Conservation (phyloP, 2,329 filamentous ascomycete species). For the Trichophyton equinum region DNA sequence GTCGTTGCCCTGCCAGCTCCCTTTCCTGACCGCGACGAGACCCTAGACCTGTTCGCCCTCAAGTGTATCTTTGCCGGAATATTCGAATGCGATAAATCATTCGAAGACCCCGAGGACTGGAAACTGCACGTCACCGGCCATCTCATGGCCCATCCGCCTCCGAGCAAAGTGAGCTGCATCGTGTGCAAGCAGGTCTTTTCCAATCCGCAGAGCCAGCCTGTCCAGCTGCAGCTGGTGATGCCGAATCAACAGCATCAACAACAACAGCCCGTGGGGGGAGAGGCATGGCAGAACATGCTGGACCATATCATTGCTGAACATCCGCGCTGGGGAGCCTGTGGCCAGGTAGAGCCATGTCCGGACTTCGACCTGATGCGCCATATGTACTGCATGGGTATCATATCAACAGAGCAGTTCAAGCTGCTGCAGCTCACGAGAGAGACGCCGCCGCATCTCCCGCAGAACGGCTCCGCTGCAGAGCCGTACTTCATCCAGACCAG, state of each 20-base stretch:
- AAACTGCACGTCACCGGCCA: slow-evolving; percentile 35
- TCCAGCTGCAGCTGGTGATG: not conserved
- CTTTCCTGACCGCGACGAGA: not conserved
- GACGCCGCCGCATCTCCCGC: not conserved
- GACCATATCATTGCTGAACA: slow-evolving; percentile 31
- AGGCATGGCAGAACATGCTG: slow-evolving; percentile 33
- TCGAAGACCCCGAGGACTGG: slow-evolving; percentile 29
- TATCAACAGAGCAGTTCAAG: slow-evolving; percentile 33
- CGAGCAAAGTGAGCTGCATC: slow-evolving; percentile 32
- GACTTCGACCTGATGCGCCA: slow-evolving; percentile 36
- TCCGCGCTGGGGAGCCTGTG: slow-evolving; percentile 28
- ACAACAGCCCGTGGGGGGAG: slow-evolving; percentile 8
- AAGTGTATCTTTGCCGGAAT: slow-evolving; percentile 33
- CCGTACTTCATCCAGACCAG: not conserved
- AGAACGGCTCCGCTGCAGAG: not conserved
- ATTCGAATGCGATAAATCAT: slow-evolving; percentile 31
- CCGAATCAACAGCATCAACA: not conserved
- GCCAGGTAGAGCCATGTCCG: slow-evolving; percentile 28
- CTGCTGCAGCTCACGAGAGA: slow-evolving; percentile 27
- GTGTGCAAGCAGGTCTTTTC: slow-evolving; percentile 24
- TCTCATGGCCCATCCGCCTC: slow-evolving; percentile 31
- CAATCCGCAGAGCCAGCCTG: slow-evolving; percentile 12
- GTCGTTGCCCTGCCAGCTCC: not conserved
- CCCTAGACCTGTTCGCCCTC: not conserved
- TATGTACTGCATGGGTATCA: slow-evolving; percentile 31